phyloP scores from a whole-genome alignment of 1,284 basidiomycete species.

The Trichosporon sp. region DNA sequence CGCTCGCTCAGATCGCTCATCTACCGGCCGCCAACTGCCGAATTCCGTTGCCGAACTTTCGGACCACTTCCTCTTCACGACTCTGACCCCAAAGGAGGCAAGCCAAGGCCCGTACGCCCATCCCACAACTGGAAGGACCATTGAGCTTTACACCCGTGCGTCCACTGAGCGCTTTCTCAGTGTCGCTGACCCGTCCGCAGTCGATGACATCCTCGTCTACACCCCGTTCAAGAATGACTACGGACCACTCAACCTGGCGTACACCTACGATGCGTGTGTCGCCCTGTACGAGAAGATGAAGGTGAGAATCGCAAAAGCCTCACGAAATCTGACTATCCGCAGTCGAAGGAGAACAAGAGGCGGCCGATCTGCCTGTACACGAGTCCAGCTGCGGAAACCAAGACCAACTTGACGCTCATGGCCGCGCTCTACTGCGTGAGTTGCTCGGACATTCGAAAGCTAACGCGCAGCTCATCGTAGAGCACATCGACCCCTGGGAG shows the following conservation, averaged over 20 bases:
- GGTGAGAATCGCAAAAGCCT: conserved; percentile 54
- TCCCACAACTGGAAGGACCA: conserved; percentile 29
- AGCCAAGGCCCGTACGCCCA: conserved; percentile 30
- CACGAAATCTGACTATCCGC: conserved; percentile 21
- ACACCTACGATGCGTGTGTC: conserved; percentile 91
- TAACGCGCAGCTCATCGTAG: conserved; percentile 75
- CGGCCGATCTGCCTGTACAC: conserved; percentile 76
- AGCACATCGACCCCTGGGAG: conserved; percentile 86
- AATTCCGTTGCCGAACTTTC: conserved; percentile 38
- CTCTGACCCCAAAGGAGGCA: conserved; percentile 30
- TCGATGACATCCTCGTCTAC: conserved; percentile 81
- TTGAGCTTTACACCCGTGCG: conserved; percentile 40
- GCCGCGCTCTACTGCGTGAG: conserved; percentile 70
- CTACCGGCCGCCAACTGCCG: conserved; percentile 26
- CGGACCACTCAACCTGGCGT: conserved; percentile 87
- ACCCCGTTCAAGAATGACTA: conserved; percentile 91
- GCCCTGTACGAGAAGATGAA: conserved; percentile 81
- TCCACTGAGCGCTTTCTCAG: conserved; percentile 50
- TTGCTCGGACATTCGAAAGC: neutral
- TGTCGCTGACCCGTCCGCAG: conserved; percentile 19
- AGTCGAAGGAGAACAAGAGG: conserved; percentile 60
- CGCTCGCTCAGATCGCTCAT: neutral
- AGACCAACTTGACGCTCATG: conserved; percentile 89
- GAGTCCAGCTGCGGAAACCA: conserved; percentile 72
- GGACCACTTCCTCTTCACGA: conserved; percentile 43